These are phyloP conservation scores for Zygoascus hellenicus DNA, from an alignment of 1,139 yeast species.

Conservation along the genomic window DNA sequence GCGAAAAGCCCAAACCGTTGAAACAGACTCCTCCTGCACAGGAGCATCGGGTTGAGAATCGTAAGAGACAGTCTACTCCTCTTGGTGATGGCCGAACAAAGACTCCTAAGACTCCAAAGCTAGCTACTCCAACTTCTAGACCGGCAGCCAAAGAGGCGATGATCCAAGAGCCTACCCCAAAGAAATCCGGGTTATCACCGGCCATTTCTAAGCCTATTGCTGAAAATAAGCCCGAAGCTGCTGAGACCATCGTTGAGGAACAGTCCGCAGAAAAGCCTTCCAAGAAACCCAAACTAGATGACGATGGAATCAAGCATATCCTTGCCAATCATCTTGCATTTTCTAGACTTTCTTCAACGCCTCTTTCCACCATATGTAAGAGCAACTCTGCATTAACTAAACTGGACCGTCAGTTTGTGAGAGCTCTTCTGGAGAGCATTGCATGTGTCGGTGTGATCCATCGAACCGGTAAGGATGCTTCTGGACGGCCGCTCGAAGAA, in stretches of 20 bases:
- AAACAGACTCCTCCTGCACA: too few species aligned
- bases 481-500: constrained; percentile 88
- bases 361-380: constrained; percentile 60
- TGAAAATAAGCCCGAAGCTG: too few species aligned
- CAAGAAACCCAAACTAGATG: constrained; percentile 6
- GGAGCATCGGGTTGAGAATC: too few species aligned
- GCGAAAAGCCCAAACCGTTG: too few species aligned
- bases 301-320: constrained; percentile 54
- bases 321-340: constrained; percentile 83
- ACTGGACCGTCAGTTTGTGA: constrained; percentile 30
- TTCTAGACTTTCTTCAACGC: constrained; percentile 81
- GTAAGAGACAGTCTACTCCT: background rate
- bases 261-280: background rate
- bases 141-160: too few species aligned
- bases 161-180: too few species aligned
- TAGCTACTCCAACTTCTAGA: background rate
- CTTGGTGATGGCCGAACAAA: background rate
- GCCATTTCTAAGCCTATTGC: too few species aligned
- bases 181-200: too few species aligned
- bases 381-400: constrained; percentile 36
- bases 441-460: constrained; percentile 74
- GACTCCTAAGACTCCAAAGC: background rate
- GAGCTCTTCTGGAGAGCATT: constrained; percentile 41
- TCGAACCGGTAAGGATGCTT: constrained; percentile 91
- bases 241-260: too few species aligned